Evolutionary conservation across 1,284 basidiomycete species (phyloP).

Genomic region (Phenoliferia sp.): DNA sequence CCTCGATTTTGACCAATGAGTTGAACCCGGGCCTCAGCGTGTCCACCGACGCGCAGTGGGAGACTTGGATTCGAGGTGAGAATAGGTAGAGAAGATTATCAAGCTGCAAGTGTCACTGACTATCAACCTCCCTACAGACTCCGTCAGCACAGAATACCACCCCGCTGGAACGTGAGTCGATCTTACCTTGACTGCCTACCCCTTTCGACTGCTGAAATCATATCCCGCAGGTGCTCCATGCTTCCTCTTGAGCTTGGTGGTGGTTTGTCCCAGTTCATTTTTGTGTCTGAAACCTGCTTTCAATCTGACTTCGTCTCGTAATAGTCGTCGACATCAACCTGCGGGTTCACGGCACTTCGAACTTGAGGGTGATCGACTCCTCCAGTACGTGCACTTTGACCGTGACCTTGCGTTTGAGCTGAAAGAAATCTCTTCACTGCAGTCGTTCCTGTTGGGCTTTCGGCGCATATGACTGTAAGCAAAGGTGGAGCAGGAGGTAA

Average conservation of each 20-base stretch:
- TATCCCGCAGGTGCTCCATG: constrained; percentile 53
- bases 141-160: constrained; percentile 37
- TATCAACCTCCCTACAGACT: too few relatives aligned
- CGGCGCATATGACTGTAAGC: constrained; percentile 10
- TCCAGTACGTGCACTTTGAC: constrained; percentile 8
- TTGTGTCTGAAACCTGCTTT: too few relatives aligned
- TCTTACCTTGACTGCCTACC: not conserved
- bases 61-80: constrained; percentile 31
- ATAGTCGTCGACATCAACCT: constrained; percentile 67
- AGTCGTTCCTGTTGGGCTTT: constrained; percentile 22
- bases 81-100: too few relatives aligned
- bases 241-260: constrained; percentile 70
- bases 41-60: constrained; percentile 23
- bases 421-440: not conserved
- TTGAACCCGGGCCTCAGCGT: constrained; percentile 26
- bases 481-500: not conserved
- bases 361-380: constrained; percentile 51
- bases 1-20: constrained; percentile 26
- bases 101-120: too few relatives aligned
- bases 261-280: too few relatives aligned
- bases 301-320: too few relatives aligned
- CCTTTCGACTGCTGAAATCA: not conserved
- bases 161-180: constrained; percentile 20
- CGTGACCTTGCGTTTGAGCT: too few relatives aligned
- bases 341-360: constrained; percentile 66